Base-by-base conservation (phyloP, 192 early-diverging fungal genomes). In the Bifiguratus adelaidae region DNA sequence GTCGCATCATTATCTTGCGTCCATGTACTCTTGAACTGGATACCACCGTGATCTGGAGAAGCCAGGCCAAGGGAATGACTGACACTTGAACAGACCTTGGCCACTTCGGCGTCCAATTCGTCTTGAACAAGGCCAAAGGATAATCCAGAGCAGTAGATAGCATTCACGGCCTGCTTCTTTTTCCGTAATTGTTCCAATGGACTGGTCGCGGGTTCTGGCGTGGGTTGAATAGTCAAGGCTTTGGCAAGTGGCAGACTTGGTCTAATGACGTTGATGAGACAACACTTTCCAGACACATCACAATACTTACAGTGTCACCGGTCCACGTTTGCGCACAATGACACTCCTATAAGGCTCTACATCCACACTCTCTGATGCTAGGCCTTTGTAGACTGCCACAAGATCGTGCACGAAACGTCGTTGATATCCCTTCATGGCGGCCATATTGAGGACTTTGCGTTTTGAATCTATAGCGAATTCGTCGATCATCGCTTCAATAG, bases 361-460 rank as follows among this genome's bases (percentile, higher is more conserved):
- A 61, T 97, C 94, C 7, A 91, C 56, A n/a, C 85, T 78, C 37
- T 84, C 78, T 25, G 80, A 79, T 0, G 61, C 51, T 26, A 91
- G 67, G 37, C 77, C 64, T n/a, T n/a, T n/a, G 65, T 93, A 95
- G 37, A 77, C 70, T n/a, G 70, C 65, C 12, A 75, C 79, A 41
- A 93, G 64, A 9, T 74, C 80, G 37, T 85, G 78, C 23, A 92
- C 55, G 53, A 91, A 82, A 40, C 76, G 67, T 35, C 86, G 84
- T 43, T 60, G 64, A 23, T 65, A 53, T 8, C 55, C 57, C 44
- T 83, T 82, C 74, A 82, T 82, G 3, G 82, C 75, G 19, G 78
- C 64, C 47, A 91, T 82, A 28, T 83, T 63, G 20, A 85, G 55
- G 3, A 70, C 63, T 16, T 60, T 54, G 42, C 67, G 70, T 8